Conservation (phyloP, 2,329 filamentous ascomycete genomes). For the Colletotrichum sp. region DNA sequence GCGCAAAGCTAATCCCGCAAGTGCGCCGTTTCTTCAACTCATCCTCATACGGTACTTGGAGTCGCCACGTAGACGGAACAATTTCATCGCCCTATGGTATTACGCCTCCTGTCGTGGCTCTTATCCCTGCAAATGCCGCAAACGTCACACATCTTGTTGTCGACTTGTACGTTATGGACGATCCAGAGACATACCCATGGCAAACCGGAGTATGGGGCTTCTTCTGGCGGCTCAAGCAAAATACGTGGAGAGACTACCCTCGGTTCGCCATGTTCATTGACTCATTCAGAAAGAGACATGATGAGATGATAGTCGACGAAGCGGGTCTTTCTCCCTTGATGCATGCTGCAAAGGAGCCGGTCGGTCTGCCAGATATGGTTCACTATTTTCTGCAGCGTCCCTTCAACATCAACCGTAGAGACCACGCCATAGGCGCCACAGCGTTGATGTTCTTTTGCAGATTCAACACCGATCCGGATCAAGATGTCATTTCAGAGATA, state of each 20-base stretch:
- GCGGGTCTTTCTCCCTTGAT: conserved; percentile 17
- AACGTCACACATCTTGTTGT: background rate
- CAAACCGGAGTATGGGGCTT: background rate
- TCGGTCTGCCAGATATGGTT: conserved; percentile 14
- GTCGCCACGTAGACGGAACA: background rate
- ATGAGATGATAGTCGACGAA: background rate
- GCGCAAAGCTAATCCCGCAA: conserved; percentile 3
- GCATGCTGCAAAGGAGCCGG: conserved; percentile 12
- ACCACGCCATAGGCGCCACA: background rate
- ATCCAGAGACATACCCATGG: background rate
- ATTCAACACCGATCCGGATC: background rate
- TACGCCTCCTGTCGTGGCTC: background rate
- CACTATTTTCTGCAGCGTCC: conserved; percentile 16
- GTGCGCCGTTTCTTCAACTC: conserved; percentile 12
- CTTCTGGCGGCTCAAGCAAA: background rate
- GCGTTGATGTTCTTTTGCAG: conserved; percentile 13
- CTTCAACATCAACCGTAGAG: conserved; percentile 16
- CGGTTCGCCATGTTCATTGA: background rate
- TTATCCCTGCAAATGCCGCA: background rate
- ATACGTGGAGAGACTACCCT: background rate
- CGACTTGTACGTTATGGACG: background rate
- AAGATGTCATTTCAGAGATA: background rate
- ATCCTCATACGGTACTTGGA: conserved; percentile 22
- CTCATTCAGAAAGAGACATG: background rate
- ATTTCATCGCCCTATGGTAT: background rate